Conservation (phyloP, 768 basidiomycete genomes). For the Trametes sanguinea region DNA sequence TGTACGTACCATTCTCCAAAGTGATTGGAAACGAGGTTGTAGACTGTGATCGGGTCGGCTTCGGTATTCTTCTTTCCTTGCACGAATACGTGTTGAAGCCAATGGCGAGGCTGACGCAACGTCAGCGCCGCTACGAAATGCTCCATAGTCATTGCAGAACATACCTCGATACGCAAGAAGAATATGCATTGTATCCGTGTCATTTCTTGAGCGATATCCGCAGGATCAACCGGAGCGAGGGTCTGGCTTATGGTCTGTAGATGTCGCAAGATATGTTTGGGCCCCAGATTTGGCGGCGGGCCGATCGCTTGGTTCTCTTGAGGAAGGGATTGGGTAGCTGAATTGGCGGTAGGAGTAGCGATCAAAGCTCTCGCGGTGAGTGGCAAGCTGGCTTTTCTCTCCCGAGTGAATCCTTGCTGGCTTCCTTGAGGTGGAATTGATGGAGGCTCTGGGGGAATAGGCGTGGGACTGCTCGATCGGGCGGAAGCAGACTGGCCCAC, state of each 20-base stretch:
- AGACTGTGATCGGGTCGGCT: slow-evolving; percentile 69
- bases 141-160: slow-evolving; percentile 19
- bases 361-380: slow-evolving; percentile 49
- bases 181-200: slow-evolving; percentile 69
- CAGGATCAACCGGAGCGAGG: slow-evolving; percentile 56
- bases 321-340: slow-evolving; percentile 14
- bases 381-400: slow-evolving; percentile 72
- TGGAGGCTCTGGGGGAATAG: slow-evolving; percentile 1
- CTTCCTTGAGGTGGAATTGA: neutral
- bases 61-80: slow-evolving; percentile 65
- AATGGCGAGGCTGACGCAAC: slow-evolving; percentile 72
- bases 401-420: slow-evolving; percentile 38
- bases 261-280: slow-evolving; percentile 64
- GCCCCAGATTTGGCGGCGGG: slow-evolving; percentile 42
- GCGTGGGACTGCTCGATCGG: slow-evolving; percentile 20
- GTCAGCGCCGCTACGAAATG: neutral
- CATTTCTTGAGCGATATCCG: slow-evolving; percentile 82
- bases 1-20: slow-evolving; percentile 73
- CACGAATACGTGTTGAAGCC: slow-evolving; percentile 77
- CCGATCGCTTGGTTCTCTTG: slow-evolving; percentile 30
- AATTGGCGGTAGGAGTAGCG: slow-evolving; percentile 11
- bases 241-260: slow-evolving; percentile 60
- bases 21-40: slow-evolving; percentile 79
- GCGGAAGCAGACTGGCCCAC: slow-evolving; percentile 22
- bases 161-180: slow-evolving; percentile 78